Conservation (phyloP, 2,329 filamentous ascomycete genomes). For the Colletotrichum tamarilloi region DNA sequence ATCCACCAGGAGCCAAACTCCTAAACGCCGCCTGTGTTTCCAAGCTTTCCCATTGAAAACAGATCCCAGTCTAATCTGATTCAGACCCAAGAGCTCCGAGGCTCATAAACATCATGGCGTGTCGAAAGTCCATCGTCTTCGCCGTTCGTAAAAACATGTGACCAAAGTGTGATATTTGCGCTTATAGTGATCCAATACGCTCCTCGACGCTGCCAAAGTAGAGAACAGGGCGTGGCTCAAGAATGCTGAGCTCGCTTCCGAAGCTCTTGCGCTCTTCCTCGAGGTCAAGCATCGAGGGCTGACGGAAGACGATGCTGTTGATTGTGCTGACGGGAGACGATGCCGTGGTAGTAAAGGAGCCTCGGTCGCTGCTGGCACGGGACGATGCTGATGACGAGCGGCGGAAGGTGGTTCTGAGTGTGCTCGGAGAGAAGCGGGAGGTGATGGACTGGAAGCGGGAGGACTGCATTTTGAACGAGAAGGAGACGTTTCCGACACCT, state of each 20-base stretch:
- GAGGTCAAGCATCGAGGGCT: conserved; percentile 66
- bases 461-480: conserved; percentile 55
- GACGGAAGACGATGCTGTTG: conserved; percentile 69
- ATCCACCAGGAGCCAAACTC: neutral
- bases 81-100: conserved; percentile 1
- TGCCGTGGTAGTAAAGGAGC: conserved; percentile 56
- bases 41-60: neutral
- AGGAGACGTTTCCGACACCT: neutral
- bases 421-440: conserved; percentile 61
- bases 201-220: conserved; percentile 74
- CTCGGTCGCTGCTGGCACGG: conserved; percentile 51
- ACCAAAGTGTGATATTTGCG: neutral
- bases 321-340: conserved; percentile 61
- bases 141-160: neutral
- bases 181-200: conserved; percentile 55
- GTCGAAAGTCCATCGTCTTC: neutral
- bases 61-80: neutral
- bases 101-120: neutral
- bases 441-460: conserved; percentile 62
- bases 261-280: conserved; percentile 68
- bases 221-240: conserved; percentile 71
- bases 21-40: conserved; percentile 11
- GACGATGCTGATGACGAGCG: conserved; percentile 61
- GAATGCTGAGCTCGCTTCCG: conserved; percentile 63
- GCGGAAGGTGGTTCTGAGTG: conserved; percentile 64